A percentile compares a stretch with the other conserved stretches of the same genome.
These are phyloP conservation scores for Lasiodiplodia sp. DNA, from an alignment of 2,329 filamentous ascomycete species.

Conservation along the genomic window DNA sequence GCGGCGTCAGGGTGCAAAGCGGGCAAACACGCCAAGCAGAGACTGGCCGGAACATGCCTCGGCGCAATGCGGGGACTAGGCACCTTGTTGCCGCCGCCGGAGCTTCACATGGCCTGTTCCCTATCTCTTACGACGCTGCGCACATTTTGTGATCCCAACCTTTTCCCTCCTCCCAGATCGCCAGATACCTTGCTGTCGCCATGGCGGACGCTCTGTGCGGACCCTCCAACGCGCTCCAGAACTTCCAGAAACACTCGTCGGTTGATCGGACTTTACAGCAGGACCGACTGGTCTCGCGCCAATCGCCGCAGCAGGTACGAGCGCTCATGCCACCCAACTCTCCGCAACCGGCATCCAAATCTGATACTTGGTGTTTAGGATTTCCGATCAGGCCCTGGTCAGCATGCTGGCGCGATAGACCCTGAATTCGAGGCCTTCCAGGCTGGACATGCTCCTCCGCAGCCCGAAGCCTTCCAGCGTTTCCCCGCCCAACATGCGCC, in stretches of 20 bases:
- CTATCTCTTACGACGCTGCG: constrained; percentile 12
- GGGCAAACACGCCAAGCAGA: constrained; percentile 20
- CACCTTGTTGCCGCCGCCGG: constrained; percentile 26
- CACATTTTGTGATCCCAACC: background rate
- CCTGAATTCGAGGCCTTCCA: constrained; percentile 76
- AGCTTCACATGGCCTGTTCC: constrained; percentile 27
- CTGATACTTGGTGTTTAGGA: constrained; percentile 52
- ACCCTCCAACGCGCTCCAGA: constrained; percentile 77
- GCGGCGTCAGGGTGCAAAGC: constrained; percentile 23
- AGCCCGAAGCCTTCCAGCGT: constrained; percentile 47
- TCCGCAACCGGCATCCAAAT: background rate
- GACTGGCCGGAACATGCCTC: constrained; percentile 3
- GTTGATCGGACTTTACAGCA: constrained; percentile 76
- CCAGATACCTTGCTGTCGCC: constrained; percentile 32
- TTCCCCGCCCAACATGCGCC: constrained; percentile 38
- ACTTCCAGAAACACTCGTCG: constrained; percentile 73
- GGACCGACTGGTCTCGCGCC: constrained; percentile 67
- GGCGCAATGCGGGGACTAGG: constrained; percentile 17
- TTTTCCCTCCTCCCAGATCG: background rate
- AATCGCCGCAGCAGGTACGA: constrained; percentile 63
- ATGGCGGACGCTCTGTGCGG: constrained; percentile 77
- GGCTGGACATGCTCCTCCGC: constrained; percentile 52
- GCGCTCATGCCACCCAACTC: background rate
- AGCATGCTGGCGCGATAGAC: constrained; percentile 64
- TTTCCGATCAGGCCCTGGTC: constrained; percentile 65